Base-by-base conservation (phyloP, 805 yeast genomes). In the Tetrapisispora nanseiensis region DNA sequence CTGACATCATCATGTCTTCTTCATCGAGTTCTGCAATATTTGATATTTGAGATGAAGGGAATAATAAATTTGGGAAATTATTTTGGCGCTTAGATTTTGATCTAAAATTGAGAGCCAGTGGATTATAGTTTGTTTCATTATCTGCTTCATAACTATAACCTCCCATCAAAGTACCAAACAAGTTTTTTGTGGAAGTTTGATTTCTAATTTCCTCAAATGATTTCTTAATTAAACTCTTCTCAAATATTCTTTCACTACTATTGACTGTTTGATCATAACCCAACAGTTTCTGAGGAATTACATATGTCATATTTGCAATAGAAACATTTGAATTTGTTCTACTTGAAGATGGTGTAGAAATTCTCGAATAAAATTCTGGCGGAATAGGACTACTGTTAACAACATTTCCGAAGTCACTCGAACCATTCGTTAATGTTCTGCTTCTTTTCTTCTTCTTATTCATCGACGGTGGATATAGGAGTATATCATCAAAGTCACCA, bases 361-460 rank as follows among this genome's bases (percentile, higher is more conserved):
- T 49, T 34, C 61, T 51, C 3, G 63, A 60, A 39, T 57, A 59
- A 42, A 61, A 60, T 38, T 60, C 66, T 0, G 66, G 66, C 4
- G 66, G 66, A n/a, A 61, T 61, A 40, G 59, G 43, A 1, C 62
- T 56, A 16, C 47, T 50, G 19, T 49, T 47, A 6, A 21, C 4
- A 29, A 12, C 22, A 21, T 13, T 16, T 7, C 12, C 8, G 2
- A 18, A 24, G 13, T 9, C 3, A 15, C 37, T 20, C 13, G 30
- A 24, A 29, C 23, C 38, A 21, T 28, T 27, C 21, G 32, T 18
- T 18, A 36, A 23, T 12, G 42, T 27, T 27, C 36, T 43, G 21
- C 46, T 39, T 31, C 35, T 40, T n/a, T n/a, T 40, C 27, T 29
- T 29, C n/a, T 29, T 40, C 19, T 23, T 40, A 18, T 13, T 23